Percentiles rank a stretch among this genome's conserved stretches.
These are phyloP conservation scores for Diversispora eburnea DNA, from an alignment of 192 early-diverging fungal genomes.

Conservation along the genomic window DNA sequence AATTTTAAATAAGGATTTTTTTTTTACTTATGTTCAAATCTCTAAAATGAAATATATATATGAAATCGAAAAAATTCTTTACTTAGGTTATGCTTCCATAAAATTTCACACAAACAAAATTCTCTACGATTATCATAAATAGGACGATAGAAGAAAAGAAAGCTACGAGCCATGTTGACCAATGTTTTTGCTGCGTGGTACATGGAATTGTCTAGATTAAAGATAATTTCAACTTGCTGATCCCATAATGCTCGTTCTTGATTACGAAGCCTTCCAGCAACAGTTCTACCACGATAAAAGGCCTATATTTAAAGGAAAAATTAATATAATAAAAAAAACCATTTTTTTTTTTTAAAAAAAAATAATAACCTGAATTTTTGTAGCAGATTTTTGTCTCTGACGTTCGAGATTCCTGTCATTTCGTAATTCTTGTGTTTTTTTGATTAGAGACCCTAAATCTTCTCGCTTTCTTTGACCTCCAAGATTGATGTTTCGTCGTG, in stretches of 20 bases:
- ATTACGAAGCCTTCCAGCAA: conserved; percentile 31
- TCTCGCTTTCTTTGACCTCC: conserved; percentile 66
- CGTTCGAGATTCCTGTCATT: conserved; percentile 69
- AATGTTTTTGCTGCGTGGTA: neutral
- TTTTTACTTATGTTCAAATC: neutral
- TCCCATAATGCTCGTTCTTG: conserved; percentile 43
- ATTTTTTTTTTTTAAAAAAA: neutral
- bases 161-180: conserved; percentile 23
- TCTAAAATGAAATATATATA: conserved; percentile 16
- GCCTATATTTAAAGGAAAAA: conserved; percentile 31
- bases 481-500: conserved; percentile 74
- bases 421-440: conserved; percentile 69
- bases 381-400: conserved; percentile 48
- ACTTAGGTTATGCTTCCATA: conserved; percentile 17
- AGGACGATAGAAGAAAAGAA: conserved; percentile 47
- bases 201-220: neutral
- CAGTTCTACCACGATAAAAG: conserved; percentile 55
- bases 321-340: neutral
- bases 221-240: conserved; percentile 1
- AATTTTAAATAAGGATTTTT: neutral
- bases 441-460: conserved; percentile 65
- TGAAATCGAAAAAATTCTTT: conserved; percentile 8
- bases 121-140: conserved; percentile 29
- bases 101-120: conserved; percentile 29
- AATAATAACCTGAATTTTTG: conserved; percentile 58